Conservation (phyloP, 139 green algal genomes). For the Chlorella ohadii region DNA sequence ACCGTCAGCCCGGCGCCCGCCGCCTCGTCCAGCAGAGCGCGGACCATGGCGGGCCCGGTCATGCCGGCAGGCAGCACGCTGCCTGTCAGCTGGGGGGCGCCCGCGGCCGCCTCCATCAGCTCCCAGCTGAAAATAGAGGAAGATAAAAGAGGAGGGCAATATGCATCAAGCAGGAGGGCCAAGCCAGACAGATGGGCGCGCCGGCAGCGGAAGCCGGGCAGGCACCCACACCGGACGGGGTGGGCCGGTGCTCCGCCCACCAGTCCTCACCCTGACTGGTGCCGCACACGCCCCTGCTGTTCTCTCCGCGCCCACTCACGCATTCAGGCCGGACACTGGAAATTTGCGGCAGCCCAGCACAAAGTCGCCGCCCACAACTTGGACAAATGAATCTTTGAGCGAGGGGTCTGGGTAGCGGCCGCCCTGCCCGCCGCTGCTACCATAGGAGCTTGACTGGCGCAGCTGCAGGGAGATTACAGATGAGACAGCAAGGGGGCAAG, state of each 20-base stretch:
- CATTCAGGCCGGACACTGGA: slow-evolving; percentile 36
- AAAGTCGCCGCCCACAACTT: slow-evolving; percentile 37
- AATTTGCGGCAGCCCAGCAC: slow-evolving; percentile 42
- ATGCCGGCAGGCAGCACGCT: slow-evolving; percentile 42
- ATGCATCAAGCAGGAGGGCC: background rate
- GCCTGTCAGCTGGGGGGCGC: slow-evolving; percentile 47
- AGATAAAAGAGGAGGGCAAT: background rate
- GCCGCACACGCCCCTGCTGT: too few species aligned
- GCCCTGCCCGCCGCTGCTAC: background rate
- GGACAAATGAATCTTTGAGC: slow-evolving; percentile 32
- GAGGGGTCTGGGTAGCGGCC: slow-evolving; percentile 2
- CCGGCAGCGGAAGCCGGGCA: background rate
- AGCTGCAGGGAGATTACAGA: background rate
- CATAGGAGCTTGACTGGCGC: background rate
- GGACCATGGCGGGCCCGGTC: slow-evolving; percentile 39
- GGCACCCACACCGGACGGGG: background rate
- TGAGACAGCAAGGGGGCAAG: background rate
- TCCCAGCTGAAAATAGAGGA: slow-evolving; percentile 54
- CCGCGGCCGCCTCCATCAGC: slow-evolving; percentile 61
- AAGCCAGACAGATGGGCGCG: background rate
- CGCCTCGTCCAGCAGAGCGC: slow-evolving; percentile 45
- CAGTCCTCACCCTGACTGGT: too few species aligned
- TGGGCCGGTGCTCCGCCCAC: too few species aligned
- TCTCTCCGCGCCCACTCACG: slow-evolving; percentile 20
- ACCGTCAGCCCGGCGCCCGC: slow-evolving; percentile 43